Evolutionary conservation across 1,139 yeast genomes (phyloP).

Genomic region (Candida pseudocylindracea): DNA sequence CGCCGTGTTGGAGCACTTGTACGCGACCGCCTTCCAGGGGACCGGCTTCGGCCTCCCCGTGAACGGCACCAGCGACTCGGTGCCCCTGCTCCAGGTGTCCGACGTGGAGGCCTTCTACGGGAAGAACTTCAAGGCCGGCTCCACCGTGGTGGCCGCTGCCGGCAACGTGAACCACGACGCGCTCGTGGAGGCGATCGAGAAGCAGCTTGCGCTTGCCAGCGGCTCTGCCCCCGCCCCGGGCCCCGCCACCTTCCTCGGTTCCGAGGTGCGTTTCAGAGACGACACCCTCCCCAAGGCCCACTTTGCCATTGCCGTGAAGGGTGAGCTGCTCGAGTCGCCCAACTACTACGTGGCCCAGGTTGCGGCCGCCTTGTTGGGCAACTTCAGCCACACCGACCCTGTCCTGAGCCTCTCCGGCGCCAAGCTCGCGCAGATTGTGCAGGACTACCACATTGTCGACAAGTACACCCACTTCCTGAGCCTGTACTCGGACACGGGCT

Average conservation of each 20-base stretch:
- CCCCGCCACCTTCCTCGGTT: constrained; percentile 51
- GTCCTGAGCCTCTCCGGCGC: constrained; percentile 23
- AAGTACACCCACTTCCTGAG: constrained; percentile 46
- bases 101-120: constrained; percentile 36
- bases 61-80: constrained; percentile 45
- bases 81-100: constrained; percentile 28
- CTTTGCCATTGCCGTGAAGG: constrained; percentile 51
- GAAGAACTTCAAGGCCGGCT: constrained; percentile 34
- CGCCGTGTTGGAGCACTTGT: constrained; percentile 49
- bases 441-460: constrained; percentile 54
- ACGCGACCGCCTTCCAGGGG: constrained; percentile 69
- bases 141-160: constrained; percentile 47
- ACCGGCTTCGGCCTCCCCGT: constrained; percentile 58
- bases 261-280: constrained; percentile 73
- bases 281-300: constrained; percentile 69
- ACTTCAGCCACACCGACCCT: constrained; percentile 15
- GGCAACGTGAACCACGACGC: constrained; percentile 54
- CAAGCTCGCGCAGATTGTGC: constrained; percentile 55
- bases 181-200: constrained; percentile 40
- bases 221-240: constrained; percentile 32
- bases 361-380: constrained; percentile 50
- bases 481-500: constrained; percentile 55
- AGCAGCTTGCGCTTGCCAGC: constrained; percentile 19
- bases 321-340: constrained; percentile 41
- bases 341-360: constrained; percentile 50